These are phyloP conservation scores for Noccaea bulbosa DNA, from an alignment of 345 rosid genomes.

Conservation along the genomic window DNA sequence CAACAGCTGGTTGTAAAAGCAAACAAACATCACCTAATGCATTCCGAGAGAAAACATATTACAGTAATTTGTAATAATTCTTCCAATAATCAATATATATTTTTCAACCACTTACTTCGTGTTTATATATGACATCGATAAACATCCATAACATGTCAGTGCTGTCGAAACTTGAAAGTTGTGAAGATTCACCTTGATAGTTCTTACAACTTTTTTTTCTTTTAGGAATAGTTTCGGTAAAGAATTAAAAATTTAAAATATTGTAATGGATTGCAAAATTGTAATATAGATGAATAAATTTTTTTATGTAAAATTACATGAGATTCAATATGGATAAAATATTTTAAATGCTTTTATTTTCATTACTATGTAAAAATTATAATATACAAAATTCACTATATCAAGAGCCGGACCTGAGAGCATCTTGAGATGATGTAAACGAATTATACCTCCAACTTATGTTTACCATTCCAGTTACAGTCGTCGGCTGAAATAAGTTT, in stretches of 20 bases:
- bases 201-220: not conserved
- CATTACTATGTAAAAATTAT: not conserved
- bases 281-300: not conserved
- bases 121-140: not conserved
- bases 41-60: not conserved
- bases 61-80: not conserved
- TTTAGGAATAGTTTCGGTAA: not conserved
- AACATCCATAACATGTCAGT: not conserved
- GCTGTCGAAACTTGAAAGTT: not conserved
- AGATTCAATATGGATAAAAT: no score
- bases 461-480: no score
- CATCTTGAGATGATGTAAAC: no score
- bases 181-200: not conserved
- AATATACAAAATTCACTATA: no score
- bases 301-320: not conserved
- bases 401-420: no score
- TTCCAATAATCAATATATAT: no score
- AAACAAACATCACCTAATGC: not conserved
- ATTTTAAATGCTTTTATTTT: not conserved
- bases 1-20: constrained; percentile 10
- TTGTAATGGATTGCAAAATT: not conserved
- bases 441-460: no score
- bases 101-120: not conserved
- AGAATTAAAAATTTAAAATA: no score
- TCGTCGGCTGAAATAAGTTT: no score